Evolutionary conservation across 169 alveolate species (phyloP), one percentile per base, ranked within the genome.

Genomic region (Plasmodium ovale): DNA sequence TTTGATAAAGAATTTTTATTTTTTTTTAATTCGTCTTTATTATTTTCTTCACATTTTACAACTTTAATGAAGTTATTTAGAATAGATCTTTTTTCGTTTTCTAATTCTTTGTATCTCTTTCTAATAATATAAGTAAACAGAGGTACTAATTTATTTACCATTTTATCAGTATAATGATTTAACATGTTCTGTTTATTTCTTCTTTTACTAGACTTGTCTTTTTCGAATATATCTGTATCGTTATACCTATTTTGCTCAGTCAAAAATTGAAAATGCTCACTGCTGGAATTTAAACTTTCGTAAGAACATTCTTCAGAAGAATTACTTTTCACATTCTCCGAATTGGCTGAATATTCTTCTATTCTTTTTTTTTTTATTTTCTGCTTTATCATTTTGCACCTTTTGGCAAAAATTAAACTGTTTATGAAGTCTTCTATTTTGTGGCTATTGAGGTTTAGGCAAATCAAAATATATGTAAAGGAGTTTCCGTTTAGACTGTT

Each of bases 371-470:
- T 79, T 79, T 64, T 79, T 14, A 79, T 79, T 64, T 64, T 79
- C 29, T 79, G 89, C 51, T 65, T 79, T 6, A 79, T 79, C 89
- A 64, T 79, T 79, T 62, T 79, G 39, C 89, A 79, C 44, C 89
- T 79, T 56, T 79, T 79, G 31, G 89, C 77, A 42, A 79, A 79
- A 29, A 79, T 79, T 49, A 79, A 51, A 10, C 89, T 79, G 58
- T 79, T 79, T 49, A 79, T 79, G 21, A 79, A 79, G 25, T 79
- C 89, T 12, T 79, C 82, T 64, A 79, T 79, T 79, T 79, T 79
- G 44, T 79, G 70, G 27, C 82, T 47, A 39, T 79, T 79, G 47
- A 53, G 37, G 39, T 79, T 79, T 33, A 79, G 44, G 69, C 89
- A 79, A 27, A 79, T 79, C 31, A 79, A 68, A 68, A 79, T 79